Conservation (phyloP, 768 basidiomycete species). For the Suillus lakei region DNA sequence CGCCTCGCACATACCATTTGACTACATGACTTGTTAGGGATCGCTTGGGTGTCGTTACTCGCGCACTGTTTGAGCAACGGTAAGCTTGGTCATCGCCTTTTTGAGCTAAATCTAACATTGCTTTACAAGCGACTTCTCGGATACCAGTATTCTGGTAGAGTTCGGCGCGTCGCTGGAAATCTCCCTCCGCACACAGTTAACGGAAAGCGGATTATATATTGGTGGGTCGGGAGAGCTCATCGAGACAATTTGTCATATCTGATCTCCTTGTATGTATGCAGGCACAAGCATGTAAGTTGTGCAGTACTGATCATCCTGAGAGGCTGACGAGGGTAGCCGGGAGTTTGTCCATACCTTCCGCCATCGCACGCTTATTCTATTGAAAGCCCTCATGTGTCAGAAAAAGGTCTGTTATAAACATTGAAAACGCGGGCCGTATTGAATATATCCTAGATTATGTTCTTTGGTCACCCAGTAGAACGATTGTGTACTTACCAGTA, state of each 20-base stretch:
- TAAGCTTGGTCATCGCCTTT: slow-evolving; percentile 24
- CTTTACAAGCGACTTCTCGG: slow-evolving; percentile 75
- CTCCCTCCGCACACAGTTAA: slow-evolving; percentile 79
- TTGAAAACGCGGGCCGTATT: slow-evolving; percentile 11
- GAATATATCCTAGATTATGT: slow-evolving; percentile 73
- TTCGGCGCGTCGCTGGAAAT: slow-evolving; percentile 79
- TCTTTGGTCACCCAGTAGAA: slow-evolving; percentile 96
- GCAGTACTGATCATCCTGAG: slow-evolving; percentile 31
- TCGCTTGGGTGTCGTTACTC: slow-evolving; percentile 92
- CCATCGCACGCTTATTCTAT: slow-evolving; percentile 88
- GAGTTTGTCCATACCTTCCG: slow-evolving; percentile 94
- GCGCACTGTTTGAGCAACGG: slow-evolving; percentile 88
- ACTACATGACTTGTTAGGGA: slow-evolving; percentile 56
- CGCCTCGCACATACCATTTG: background rate
- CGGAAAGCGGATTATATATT: slow-evolving; percentile 94
- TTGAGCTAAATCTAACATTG: background rate
- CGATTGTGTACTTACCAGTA: slow-evolving; percentile 97
- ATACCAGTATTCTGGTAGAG: slow-evolving; percentile 87
- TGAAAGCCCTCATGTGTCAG: slow-evolving; percentile 94
- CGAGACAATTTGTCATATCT: background rate
- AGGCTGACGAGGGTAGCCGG: slow-evolving; percentile 46
- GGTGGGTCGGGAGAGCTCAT: slow-evolving; percentile 53
- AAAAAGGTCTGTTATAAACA: slow-evolving; percentile 65
- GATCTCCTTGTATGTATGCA: slow-evolving; percentile 32
- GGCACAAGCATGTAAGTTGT: slow-evolving; percentile 69